phyloP scores from a whole-genome alignment of 148 eudicot species.

The Pharnaceum exiguum region DNA sequence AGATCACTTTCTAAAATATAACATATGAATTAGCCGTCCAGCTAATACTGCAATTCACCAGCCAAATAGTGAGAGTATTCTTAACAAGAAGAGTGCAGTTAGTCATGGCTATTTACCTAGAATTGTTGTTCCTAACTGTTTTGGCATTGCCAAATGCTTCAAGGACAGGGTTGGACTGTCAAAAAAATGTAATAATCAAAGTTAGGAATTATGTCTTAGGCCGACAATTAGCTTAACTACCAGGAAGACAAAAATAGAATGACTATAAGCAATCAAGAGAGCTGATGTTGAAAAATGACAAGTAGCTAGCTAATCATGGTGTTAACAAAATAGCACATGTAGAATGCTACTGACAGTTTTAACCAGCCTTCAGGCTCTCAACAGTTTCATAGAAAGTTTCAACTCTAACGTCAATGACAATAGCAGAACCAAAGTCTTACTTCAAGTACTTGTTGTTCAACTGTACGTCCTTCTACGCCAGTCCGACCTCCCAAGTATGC shows the following conservation, averaged over 20 bases:
- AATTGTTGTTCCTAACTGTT: conserved; percentile 94
- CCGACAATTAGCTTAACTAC: too few relatives aligned
- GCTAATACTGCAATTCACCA: too few relatives aligned
- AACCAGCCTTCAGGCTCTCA: neutral
- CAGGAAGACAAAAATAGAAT: neutral
- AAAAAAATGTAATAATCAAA: conserved; percentile 14
- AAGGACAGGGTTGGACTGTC: conserved; percentile 96
- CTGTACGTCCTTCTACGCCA: conserved; percentile 97
- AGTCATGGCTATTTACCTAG: conserved; percentile 52
- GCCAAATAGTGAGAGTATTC: neutral
- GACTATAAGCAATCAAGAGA: neutral
- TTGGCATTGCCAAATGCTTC: conserved; percentile 99
- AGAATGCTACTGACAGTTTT: neutral
- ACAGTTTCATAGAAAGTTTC: neutral
- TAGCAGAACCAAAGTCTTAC: conserved; percentile 41
- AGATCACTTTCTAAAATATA: conserved; percentile 14
- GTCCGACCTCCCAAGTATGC: conserved; percentile 90
- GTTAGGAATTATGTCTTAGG: neutral
- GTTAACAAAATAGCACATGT: neutral
- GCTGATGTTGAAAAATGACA: neutral
- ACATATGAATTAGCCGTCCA: too few relatives aligned
- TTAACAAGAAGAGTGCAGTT: neutral
- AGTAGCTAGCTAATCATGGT: neutral
- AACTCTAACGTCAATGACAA: conserved; percentile 5
- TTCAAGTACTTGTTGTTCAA: conserved; percentile 97